A percentile compares a stretch with the other conserved stretches of the same genome.
phyloP scores from a whole-genome alignment of 495 filamentous ascomycete genomes.

The Daldinia childiae region DNA sequence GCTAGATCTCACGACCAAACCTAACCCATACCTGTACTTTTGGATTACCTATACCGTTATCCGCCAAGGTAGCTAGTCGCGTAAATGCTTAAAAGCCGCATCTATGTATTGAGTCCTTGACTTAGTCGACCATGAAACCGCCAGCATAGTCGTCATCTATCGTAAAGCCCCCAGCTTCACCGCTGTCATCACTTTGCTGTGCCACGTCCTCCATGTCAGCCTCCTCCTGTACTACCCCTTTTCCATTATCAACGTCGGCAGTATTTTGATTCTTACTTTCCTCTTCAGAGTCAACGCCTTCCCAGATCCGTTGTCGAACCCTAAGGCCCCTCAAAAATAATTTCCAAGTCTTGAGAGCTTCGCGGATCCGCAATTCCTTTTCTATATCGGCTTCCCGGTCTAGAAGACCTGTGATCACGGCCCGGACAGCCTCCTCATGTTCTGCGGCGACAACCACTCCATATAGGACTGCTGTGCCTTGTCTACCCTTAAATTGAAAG shows the following conservation, averaged over 20 bases:
- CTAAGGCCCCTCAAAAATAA: slow-evolving; percentile 77
- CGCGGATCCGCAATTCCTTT: slow-evolving; percentile 61
- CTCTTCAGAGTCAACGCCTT: slow-evolving; percentile 55
- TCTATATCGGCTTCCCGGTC: slow-evolving; percentile 68
- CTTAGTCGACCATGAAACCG: slow-evolving; percentile 42
- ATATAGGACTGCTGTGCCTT: slow-evolving; percentile 79
- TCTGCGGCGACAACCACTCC: slow-evolving; percentile 81
- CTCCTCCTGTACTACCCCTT: slow-evolving; percentile 24
- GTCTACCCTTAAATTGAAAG: slow-evolving; percentile 83
- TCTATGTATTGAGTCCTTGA: neutral
- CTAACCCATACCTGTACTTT: neutral
- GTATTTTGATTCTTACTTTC: slow-evolving; percentile 26
- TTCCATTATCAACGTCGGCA: slow-evolving; percentile 27
- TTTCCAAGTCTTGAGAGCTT: slow-evolving; percentile 78
- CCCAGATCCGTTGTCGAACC: slow-evolving; percentile 78
- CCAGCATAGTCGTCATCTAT: slow-evolving; percentile 45
- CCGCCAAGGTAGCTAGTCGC: too few relatives aligned
- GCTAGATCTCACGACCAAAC: neutral
- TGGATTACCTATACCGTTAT: too few relatives aligned
- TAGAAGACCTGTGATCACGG: slow-evolving; percentile 70
- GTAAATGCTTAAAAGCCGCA: neutral
- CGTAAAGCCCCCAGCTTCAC: slow-evolving; percentile 48
- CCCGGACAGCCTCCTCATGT: slow-evolving; percentile 73
- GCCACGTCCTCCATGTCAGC: slow-evolving; percentile 26
- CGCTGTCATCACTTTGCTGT: slow-evolving; percentile 32